These are phyloP conservation scores for Pelagophyceae sp. DNA, from an alignment of 352 stramenopile species.

Conservation along the genomic window DNA sequence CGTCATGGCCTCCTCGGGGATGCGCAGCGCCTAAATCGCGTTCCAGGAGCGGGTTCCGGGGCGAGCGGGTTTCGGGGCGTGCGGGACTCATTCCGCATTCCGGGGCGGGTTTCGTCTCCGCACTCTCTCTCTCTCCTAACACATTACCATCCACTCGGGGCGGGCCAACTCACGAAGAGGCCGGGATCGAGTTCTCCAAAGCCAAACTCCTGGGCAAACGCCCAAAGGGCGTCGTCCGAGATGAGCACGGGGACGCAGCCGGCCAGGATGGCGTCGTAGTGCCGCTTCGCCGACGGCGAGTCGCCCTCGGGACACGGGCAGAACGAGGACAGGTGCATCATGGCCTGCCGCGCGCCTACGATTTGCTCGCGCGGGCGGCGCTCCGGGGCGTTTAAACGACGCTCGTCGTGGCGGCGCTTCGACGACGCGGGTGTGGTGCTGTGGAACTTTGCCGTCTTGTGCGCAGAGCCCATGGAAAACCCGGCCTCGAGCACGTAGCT, in stretches of 20 bases:
- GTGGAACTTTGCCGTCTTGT: neutral
- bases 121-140: too few species aligned
- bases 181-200: neutral
- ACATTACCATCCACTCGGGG: too few species aligned
- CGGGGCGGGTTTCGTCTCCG: neutral
- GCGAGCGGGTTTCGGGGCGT: too few species aligned
- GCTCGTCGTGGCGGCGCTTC: too few species aligned
- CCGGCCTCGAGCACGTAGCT: neutral
- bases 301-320: slow-evolving; percentile 41
- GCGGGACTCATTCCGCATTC: too few species aligned
- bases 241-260: slow-evolving; percentile 44
- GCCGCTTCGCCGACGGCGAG: slow-evolving; percentile 37
- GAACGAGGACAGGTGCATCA: slow-evolving; percentile 27
- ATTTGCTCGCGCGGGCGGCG: too few species aligned
- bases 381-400: neutral
- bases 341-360: neutral
- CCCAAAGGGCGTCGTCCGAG: slow-evolving; percentile 32
- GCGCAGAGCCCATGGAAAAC: neutral
- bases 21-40: neutral
- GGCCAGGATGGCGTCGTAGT: slow-evolving; percentile 42
- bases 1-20: neutral
- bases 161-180: neutral
- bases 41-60: too few species aligned
- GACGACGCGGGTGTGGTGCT: neutral
- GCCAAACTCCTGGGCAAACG: neutral